Evolutionary conservation across 1,139 yeast species (phyloP).

Genomic region (Geotrichum carabidarum): DNA sequence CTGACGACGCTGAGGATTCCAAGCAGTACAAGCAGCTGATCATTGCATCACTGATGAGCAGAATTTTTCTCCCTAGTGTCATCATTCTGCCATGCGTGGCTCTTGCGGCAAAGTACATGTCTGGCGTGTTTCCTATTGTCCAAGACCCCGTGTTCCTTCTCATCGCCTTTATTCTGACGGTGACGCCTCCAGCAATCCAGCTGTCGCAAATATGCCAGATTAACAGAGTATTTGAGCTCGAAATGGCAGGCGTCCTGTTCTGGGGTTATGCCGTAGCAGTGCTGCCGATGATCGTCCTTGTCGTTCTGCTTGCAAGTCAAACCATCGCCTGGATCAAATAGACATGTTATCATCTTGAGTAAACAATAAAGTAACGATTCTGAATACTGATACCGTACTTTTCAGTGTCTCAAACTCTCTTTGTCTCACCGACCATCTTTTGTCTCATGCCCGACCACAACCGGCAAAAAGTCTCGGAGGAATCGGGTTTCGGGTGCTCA

Average conservation of each 20-base stretch:
- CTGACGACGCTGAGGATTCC: constrained; percentile 34
- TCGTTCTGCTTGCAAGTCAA: constrained; percentile 64
- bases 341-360: constrained; percentile 15
- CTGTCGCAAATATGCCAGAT: constrained; percentile 75
- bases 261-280: constrained; percentile 80
- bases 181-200: constrained; percentile 83
- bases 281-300: constrained; percentile 65
- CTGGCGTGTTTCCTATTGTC: constrained; percentile 58
- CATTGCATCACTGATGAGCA: constrained; percentile 60
- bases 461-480: too few species aligned
- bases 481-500: too few species aligned
- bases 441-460: too few species aligned
- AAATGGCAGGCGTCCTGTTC: constrained; percentile 78
- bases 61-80: constrained; percentile 50
- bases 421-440: too few species aligned
- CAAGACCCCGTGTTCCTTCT: constrained; percentile 80
- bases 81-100: constrained; percentile 52
- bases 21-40: constrained; percentile 56
- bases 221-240: constrained; percentile 68
- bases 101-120: constrained; percentile 51
- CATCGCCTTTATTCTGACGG: constrained; percentile 67
- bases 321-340: constrained; percentile 49
- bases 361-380: background rate
- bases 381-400: too few species aligned
- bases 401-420: too few species aligned